These are phyloP conservation scores for Oidiodendron maius DNA, from an alignment of 495 filamentous ascomycete genomes.

Conservation along the genomic window DNA sequence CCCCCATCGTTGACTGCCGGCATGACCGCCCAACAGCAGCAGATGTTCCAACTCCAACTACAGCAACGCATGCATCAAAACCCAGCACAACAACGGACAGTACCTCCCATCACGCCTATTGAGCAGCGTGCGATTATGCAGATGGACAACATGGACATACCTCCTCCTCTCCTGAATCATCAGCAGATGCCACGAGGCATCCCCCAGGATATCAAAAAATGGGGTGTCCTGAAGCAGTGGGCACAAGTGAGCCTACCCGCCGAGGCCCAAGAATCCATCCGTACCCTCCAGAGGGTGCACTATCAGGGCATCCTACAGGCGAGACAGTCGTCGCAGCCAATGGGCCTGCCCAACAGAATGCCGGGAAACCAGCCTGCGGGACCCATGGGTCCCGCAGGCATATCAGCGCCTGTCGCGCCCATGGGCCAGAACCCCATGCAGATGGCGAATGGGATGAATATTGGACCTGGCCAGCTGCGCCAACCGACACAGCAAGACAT, in stretches of 20 bases:
- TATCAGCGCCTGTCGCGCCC: constrained; percentile 22
- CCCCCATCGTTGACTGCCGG: constrained; percentile 20
- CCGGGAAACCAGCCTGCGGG: constrained; percentile 27
- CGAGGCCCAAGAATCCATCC: constrained; percentile 38
- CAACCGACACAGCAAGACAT: constrained; percentile 41
- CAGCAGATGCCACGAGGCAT: constrained; percentile 32
- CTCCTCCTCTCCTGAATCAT: constrained; percentile 9
- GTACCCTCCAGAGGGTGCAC: constrained; percentile 49
- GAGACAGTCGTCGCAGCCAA: constrained; percentile 10
- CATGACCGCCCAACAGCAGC: constrained; percentile 33
- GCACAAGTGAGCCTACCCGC: constrained; percentile 31
- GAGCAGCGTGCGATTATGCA: constrained; percentile 10
- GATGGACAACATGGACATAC: constrained; percentile 22
- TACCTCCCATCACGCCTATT: not conserved
- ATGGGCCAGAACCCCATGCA: constrained; percentile 17
- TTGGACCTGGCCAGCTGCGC: constrained; percentile 22
- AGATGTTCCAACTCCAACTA: constrained; percentile 29
- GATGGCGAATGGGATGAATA: constrained; percentile 14
- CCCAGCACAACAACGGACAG: constrained; percentile 5
- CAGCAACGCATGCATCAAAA: constrained; percentile 11
- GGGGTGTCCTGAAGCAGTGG: constrained; percentile 67
- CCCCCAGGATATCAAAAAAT: constrained; percentile 60
- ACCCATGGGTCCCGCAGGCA: constrained; percentile 16
- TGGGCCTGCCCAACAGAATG: constrained; percentile 31
- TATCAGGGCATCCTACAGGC: constrained; percentile 32